Conservation (phyloP, 768 basidiomycete species). For the Boletellus emodensis region DNA sequence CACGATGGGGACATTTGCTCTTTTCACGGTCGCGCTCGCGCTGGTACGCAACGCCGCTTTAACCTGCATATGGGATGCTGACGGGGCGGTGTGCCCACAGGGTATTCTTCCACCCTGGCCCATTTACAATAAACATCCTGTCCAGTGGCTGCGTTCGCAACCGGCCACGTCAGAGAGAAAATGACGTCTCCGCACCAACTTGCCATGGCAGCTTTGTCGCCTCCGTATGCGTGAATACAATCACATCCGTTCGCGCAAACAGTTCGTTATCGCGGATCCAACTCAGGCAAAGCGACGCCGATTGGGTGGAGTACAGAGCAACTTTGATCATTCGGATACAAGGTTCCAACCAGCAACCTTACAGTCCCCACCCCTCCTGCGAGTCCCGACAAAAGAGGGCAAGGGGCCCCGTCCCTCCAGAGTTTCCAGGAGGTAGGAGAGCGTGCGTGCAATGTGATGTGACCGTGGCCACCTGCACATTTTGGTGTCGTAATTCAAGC, state of each 20-base stretch:
- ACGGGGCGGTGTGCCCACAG: conserved; percentile 30
- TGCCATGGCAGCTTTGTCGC: too few relatives aligned
- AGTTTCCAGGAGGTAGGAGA: conserved; percentile 23
- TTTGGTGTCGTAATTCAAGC: conserved; percentile 11
- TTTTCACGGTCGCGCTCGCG: conserved; percentile 18
- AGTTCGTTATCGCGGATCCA: neutral
- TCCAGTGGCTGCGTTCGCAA: conserved; percentile 24
- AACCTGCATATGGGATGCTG: neutral
- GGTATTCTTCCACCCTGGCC: conserved; percentile 68
- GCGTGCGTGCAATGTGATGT: conserved; percentile 24
- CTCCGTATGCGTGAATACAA: too few relatives aligned
- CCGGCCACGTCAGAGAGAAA: conserved; percentile 18
- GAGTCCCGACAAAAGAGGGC: conserved; percentile 23
- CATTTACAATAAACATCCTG: conserved; percentile 28
- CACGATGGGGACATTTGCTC: conserved; percentile 21
- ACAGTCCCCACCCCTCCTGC: conserved; percentile 21
- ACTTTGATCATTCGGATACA: conserved; percentile 23
- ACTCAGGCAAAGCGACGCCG: neutral
- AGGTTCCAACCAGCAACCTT: conserved; percentile 18
- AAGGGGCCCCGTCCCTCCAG: conserved; percentile 19
- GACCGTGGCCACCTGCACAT: conserved; percentile 12
- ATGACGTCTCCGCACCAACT: conserved; percentile 3
- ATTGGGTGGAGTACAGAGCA: neutral
- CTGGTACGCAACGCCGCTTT: conserved; percentile 13
- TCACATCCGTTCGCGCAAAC: too few relatives aligned